Conservation (phyloP, 495 filamentous ascomycete genomes). For the Xylaria scruposa region DNA sequence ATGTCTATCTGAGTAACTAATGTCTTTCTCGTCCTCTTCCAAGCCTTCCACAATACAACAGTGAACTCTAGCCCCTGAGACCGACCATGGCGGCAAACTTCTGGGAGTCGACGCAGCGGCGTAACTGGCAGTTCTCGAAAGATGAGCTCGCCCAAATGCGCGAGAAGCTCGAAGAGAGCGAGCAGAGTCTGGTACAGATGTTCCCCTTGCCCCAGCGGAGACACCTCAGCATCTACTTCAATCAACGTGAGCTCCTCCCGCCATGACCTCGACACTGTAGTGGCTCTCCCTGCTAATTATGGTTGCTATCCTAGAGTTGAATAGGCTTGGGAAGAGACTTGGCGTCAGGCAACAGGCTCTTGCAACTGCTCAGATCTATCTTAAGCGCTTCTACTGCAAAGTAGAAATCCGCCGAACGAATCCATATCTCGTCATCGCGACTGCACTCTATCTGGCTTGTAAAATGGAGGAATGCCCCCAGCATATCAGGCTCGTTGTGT, state of each 20-base stretch:
- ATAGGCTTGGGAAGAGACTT: conserved; percentile 78
- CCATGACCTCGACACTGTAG: neutral
- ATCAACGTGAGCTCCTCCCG: conserved; percentile 68
- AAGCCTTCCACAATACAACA: conserved; percentile 17
- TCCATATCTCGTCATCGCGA: conserved; percentile 88
- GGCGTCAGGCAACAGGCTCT: conserved; percentile 88
- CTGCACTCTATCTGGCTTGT: conserved; percentile 92
- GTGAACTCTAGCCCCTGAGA: neutral
- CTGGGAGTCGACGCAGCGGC: conserved; percentile 92
- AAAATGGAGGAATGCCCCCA: conserved; percentile 99
- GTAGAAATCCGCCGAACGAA: conserved; percentile 93
- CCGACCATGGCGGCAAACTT: conserved; percentile 88
- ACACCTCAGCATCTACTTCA: conserved; percentile 89
- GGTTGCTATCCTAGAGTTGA: conserved; percentile 65
- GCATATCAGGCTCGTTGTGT: conserved; percentile 87
- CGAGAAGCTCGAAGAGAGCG: conserved; percentile 72
- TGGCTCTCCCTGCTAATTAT: conserved; percentile 1
- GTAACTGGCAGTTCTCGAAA: conserved; percentile 88
- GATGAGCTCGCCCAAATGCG: conserved; percentile 76
- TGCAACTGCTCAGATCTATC: conserved; percentile 92
- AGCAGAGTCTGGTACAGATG: conserved; percentile 72
- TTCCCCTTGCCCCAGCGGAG: conserved; percentile 83
- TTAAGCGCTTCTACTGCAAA: conserved; percentile 91
- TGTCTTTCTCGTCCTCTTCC: neutral
- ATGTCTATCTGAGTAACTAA: conserved; percentile 17